Base-by-base conservation (phyloP, 2,329 filamentous ascomycete genomes). In the Pseudocercospora eumusae region DNA sequence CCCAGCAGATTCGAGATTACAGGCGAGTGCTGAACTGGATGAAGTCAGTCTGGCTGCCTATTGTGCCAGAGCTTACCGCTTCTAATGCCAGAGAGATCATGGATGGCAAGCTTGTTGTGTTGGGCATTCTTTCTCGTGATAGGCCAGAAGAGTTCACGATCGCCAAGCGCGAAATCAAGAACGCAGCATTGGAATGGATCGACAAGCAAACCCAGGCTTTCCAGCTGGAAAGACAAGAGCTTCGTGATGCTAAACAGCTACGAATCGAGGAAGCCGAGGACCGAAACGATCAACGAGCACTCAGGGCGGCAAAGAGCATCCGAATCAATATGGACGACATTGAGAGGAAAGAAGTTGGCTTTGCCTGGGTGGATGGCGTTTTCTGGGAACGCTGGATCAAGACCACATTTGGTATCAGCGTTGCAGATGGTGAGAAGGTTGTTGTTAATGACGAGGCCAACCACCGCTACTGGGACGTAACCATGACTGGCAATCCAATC, bases 331-430 rank as follows among this genome's bases (percentile, higher is more conserved):
- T 97, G 86, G 89, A 93, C 70, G 89, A 90, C 73, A 86, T 91
- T 57, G 88, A 92, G 73, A 88, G 89, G 69, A 96, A 93, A 76
- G 90, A 96, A 74, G 92, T 98, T 45, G 86, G 87, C 8, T 99
- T 99, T 77, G 95, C 95, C 11, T 99, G 95, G 95, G 92, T 98
- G 11, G 95, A 99, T 74, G 92, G 93, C 56, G 86, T 91, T 7
- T 98, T 98, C 77, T 99, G 95, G 95, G 93, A 98, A 77, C 86
- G 93, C 65, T 99, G 95, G 95, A 86, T 99, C 67, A 85, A 89
- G 68, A 93, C 89, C n/a, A 97, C 93, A 0, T 99, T 96, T 73
- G 93, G 93, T 59, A 89, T 98, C 68, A 90, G 96, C 70, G 88
- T 95, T 64, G 88, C 85, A 73, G 88, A 95, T 65, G 93, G 93